A percentile compares a stretch with the other conserved stretches of the same genome.
phyloP scores from a whole-genome alignment of 768 basidiomycete genomes.

The Auricularia sp. region DNA sequence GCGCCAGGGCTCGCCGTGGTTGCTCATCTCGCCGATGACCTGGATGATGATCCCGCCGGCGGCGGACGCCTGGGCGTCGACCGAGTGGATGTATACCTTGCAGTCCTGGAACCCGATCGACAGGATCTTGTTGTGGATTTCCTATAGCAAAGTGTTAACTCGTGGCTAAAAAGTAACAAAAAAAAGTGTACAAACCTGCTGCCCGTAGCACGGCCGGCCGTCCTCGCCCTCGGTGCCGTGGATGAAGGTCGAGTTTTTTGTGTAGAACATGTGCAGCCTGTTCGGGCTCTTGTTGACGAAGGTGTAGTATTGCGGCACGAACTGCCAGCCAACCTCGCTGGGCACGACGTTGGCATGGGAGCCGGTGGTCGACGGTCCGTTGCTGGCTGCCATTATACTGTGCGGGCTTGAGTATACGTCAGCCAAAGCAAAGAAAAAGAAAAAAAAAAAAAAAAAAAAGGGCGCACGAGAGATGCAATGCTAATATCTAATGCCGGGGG shows the following conservation, averaged over 20 bases:
- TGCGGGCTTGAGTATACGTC: no score
- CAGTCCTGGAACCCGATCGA: slow-evolving; percentile 91
- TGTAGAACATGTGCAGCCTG: slow-evolving; percentile 98
- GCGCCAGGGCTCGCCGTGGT: slow-evolving; percentile 82
- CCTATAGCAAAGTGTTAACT: slow-evolving; percentile 34
- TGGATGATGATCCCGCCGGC: slow-evolving; percentile 97
- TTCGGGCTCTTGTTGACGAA: slow-evolving; percentile 96
- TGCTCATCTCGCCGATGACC: slow-evolving; percentile 98
- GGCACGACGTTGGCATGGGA: slow-evolving; percentile 62
- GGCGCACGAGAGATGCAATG: no score
- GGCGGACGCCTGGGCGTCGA: slow-evolving; percentile 92
- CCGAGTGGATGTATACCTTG: slow-evolving; percentile 98
- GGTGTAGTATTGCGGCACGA: slow-evolving; percentile 98
- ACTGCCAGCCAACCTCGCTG: slow-evolving; percentile 98
- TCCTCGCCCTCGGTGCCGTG: slow-evolving; percentile 98
- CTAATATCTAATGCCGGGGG: no score
- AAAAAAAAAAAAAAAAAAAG: no score
- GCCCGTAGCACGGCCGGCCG: slow-evolving; percentile 76
- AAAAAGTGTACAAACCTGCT: slow-evolving; percentile 60
- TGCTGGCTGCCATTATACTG: no score
- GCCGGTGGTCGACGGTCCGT: not conserved
- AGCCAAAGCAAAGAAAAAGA: no score
- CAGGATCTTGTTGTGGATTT: slow-evolving; percentile 94
- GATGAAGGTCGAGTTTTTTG: slow-evolving; percentile 92
- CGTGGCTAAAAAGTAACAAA: not conserved